These are phyloP conservation scores for Posidonia oceanica DNA, from an alignment of 116 monocot genomes.

Conservation along the genomic window DNA sequence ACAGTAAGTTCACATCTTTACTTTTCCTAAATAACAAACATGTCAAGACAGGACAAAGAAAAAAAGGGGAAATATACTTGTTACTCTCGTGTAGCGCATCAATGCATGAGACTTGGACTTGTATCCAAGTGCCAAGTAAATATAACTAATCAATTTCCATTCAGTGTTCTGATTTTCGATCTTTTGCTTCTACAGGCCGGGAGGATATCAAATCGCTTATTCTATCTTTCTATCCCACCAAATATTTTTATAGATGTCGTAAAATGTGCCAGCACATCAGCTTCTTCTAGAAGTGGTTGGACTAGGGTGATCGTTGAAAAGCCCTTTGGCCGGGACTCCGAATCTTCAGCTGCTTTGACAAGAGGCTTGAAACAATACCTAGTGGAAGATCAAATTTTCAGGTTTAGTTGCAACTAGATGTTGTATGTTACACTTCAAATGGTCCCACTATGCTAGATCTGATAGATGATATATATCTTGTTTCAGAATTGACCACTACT, in stretches of 20 bases:
- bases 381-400: slow-evolving; percentile 88
- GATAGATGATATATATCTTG: slow-evolving; percentile 4
- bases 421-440: too few species aligned
- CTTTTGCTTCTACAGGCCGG: slow-evolving; percentile 35
- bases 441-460: not conserved
- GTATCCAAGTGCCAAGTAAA: not conserved
- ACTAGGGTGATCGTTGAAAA: slow-evolving; percentile 95
- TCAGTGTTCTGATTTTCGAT: not conserved
- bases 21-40: too few species aligned
- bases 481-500: slow-evolving; percentile 87
- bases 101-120: not conserved
- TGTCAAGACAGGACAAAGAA: too few species aligned
- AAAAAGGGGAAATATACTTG: too few species aligned
- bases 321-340: slow-evolving; percentile 79
- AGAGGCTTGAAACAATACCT: slow-evolving; percentile 67
- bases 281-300: slow-evolving; percentile 80
- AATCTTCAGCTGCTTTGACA: slow-evolving; percentile 80
- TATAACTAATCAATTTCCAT: not conserved
- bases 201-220: slow-evolving; percentile 69
- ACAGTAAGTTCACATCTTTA: too few species aligned
- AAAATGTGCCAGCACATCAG: slow-evolving; percentile 69
- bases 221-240: slow-evolving; percentile 87
- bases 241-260: slow-evolving; percentile 88
- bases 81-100: too few species aligned
- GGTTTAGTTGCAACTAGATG: slow-evolving; percentile 26